Conservation (phyloP, 2,329 filamentous ascomycete species). For the Phialophora chinensis region DNA sequence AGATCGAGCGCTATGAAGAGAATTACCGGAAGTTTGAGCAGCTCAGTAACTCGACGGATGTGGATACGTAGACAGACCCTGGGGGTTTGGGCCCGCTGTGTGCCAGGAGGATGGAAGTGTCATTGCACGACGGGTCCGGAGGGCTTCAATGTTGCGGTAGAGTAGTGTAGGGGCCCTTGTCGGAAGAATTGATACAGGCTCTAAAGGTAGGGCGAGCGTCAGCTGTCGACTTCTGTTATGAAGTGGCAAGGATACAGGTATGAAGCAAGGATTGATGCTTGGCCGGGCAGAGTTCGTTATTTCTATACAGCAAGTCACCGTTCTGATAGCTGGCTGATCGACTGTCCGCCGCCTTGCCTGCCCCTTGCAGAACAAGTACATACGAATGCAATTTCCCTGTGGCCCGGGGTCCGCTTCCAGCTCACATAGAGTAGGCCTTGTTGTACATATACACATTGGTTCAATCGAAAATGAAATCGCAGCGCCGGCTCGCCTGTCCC, state of each 20-base stretch:
- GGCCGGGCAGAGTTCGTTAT: background rate
- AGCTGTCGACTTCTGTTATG: background rate
- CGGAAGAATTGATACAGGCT: background rate
- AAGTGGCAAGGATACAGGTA: too few species aligned
- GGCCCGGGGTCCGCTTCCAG: background rate
- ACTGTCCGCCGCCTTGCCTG: conserved; percentile 1
- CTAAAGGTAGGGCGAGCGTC: background rate
- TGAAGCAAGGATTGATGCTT: background rate
- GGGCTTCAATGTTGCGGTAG: background rate
- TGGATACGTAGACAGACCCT: conserved; percentile 27
- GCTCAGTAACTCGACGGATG: conserved; percentile 37
- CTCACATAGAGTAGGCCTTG: conserved; percentile 5
- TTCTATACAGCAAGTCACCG: conserved; percentile 5
- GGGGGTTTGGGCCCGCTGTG: background rate
- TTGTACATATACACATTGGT: conserved; percentile 31
- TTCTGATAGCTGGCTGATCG: background rate
- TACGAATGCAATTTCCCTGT: conserved; percentile 6
- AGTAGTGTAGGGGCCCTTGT: background rate
- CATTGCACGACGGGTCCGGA: too few species aligned
- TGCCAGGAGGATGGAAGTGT: background rate
- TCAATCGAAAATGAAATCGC: conserved; percentile 2
- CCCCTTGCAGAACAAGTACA: background rate
- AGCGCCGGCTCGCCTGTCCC: conserved; percentile 1
- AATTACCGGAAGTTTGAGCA: conserved; percentile 37
- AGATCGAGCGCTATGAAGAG: conserved; percentile 37